Evolutionary conservation across 768 basidiomycete genomes (phyloP), one percentile per base, ranked within the genome.

Genomic region (Tulasnella sp.): DNA sequence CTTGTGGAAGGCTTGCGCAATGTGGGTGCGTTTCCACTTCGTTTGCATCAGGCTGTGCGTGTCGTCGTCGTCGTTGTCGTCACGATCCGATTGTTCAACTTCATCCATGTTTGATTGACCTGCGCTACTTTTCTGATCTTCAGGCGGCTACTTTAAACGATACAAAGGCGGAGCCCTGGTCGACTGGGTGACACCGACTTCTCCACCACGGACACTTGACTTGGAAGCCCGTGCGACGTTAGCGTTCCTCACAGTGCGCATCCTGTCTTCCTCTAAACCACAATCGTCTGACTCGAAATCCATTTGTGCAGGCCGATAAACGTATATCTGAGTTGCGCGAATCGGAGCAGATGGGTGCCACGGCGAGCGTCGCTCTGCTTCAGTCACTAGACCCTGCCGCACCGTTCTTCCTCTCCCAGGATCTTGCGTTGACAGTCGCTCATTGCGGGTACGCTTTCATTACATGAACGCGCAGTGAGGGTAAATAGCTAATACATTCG

Each of bases 331-430:
- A 75, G 38, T 81, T 87, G 64, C 76, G 76, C 25, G 77, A 82
- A 60, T 83, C 88, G 0, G 81, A 83, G 67, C 73, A 78, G 41
- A 89, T 85, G 63, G 96, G 96, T 2, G 89, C 92, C 12, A 94
- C 92, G 2, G 91, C 90, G 7, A 94, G 92, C 1, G 80, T 96
- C 1, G 90, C 83, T 0, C 76, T 98, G 41, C 74, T 98, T n/a
- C 93, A 98, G 63, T 86, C 90, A 24, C 74, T 98, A 15, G 94
- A 98, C 69, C 91, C 89, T 12, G 74, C 80, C 7, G 75, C 79
- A 4, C 87, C 93, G 0, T 98, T 92, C 73, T 97, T 91, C 69
- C 76, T 83, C 12, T 81, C 94, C 1, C 68, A 84, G 57, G 79
- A 73, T 62, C 69, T 97, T 19, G 80, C 84, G 2, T 73, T 98